These are phyloP conservation scores for Triangularia verruculosa DNA, from an alignment of 2,329 filamentous ascomycete genomes.

Conservation along the genomic window DNA sequence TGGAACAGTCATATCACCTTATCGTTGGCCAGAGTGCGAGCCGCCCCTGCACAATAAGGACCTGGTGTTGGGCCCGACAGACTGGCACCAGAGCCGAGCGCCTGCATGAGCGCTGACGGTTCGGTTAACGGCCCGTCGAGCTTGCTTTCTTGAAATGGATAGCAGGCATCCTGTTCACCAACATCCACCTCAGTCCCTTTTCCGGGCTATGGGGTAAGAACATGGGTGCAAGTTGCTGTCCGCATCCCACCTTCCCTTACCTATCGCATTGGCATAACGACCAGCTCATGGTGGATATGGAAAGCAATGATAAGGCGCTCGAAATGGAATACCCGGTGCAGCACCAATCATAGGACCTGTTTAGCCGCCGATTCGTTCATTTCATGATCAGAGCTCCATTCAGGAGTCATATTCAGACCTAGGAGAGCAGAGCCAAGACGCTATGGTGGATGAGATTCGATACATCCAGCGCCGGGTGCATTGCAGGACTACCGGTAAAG, in stretches of 20 bases:
- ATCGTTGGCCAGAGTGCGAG: background rate
- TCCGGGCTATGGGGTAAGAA: too few relatives aligned
- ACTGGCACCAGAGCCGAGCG: background rate
- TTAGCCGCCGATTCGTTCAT: background rate
- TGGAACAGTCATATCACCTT: background rate
- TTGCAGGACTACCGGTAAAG: background rate
- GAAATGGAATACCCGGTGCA: background rate
- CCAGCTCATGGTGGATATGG: background rate
- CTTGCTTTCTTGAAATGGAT: background rate
- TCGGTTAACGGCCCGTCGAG: background rate
- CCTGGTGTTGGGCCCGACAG: background rate
- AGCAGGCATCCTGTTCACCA: too few relatives aligned
- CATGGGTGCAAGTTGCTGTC: too few relatives aligned
- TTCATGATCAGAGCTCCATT: background rate
- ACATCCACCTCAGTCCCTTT: too few relatives aligned
- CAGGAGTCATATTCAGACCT: background rate
- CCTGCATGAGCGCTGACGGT: background rate
- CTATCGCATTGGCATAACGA: background rate
- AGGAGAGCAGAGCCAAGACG: background rate
- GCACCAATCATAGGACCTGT: background rate
- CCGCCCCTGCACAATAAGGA: background rate
- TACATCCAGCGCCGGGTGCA: background rate
- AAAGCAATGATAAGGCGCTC: background rate
- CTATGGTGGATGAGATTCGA: background rate
- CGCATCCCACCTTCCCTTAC: background rate